Percentiles rank a stretch among this genome's conserved stretches.
Conservation (phyloP, 2,329 filamentous ascomycete genomes). For the Venturiaceae sp. region DNA sequence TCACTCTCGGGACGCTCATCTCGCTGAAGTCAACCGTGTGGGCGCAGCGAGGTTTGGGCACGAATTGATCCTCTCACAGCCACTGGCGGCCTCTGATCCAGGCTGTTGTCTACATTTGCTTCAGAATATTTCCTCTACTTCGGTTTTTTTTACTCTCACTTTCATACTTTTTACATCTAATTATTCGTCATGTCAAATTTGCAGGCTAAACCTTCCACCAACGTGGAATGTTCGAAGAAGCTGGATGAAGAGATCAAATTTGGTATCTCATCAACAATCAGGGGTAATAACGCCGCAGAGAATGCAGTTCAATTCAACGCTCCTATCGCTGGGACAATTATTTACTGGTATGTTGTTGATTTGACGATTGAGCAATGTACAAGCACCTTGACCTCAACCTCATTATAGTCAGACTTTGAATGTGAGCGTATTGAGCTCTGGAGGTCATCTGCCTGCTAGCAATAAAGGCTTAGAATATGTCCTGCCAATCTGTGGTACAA, state of each 20-base stretch:
- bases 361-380: not conserved
- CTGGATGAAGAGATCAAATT: not conserved
- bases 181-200: too few species aligned
- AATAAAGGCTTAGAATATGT: not conserved
- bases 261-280: not conserved
- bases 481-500: not conserved
- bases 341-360: not conserved
- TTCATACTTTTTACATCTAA: too few species aligned
- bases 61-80: too few species aligned
- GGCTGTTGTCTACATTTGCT: too few species aligned
- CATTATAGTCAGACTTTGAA: not conserved
- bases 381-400: not conserved
- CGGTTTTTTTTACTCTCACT: too few species aligned
- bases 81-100: too few species aligned
- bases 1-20: too few species aligned
- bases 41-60: too few species aligned
- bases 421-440: not conserved
- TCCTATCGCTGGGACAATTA: not conserved
- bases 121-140: too few species aligned
- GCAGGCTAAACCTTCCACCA: too few species aligned
- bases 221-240: not conserved
- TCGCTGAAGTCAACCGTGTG: too few species aligned
- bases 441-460: not conserved
- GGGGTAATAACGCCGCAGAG: not conserved
- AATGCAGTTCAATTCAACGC: not conserved